Base-by-base conservation (phyloP, 768 basidiomycete genomes). In the Piloderma croceum region DNA sequence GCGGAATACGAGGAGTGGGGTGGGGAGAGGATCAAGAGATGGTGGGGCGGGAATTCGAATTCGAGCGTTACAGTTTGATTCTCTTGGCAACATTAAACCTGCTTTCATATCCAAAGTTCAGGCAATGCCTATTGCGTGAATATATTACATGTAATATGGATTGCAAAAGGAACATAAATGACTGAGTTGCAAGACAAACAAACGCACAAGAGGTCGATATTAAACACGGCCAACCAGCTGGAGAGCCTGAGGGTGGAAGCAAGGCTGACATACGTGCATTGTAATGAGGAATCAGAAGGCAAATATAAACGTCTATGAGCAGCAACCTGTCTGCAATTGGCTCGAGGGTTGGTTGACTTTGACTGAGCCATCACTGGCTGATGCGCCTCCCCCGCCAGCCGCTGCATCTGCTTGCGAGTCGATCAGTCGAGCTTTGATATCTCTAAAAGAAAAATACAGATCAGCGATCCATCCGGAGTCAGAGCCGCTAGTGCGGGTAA, bases 361-460 rank as follows among this genome's bases (percentile, higher is more conserved):
- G 33, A 86, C 75, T 15, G 81, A 74, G 24, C 78, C 81, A 29
- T 76, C 72, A 12, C 65, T 52, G n/a, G 65, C 53, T 24, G 69
- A 51, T 13, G 62, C 60, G 24, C 63, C 67, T 22, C 57, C 41
- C 24, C 58, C 63, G 15, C 58, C 52, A 1, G 59, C 21, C 17
- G 65, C 62, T 18, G 69, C 69, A 34, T 87, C 85, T 18, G 77
- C 82, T 64, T 90, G 86, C 10, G 92, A 90, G 64, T 98, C 96
- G 58, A 98, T 97, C 49, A 98, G 73, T 34, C 96, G 89, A 36
- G 89, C 77, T 72, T 98, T 99, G 75, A 98, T 97, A 60, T 96
- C 94, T 59, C 94, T 93, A 58, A 25, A 36, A 29, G 10, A 29
- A 9, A 15, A 29, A 29, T 29, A 9, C 10, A 9, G 9, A 29